Percentiles rank a stretch among this genome's conserved stretches.
phyloP scores from a whole-genome alignment of 2,329 filamentous ascomycete species.

The Alternaria alternata region DNA sequence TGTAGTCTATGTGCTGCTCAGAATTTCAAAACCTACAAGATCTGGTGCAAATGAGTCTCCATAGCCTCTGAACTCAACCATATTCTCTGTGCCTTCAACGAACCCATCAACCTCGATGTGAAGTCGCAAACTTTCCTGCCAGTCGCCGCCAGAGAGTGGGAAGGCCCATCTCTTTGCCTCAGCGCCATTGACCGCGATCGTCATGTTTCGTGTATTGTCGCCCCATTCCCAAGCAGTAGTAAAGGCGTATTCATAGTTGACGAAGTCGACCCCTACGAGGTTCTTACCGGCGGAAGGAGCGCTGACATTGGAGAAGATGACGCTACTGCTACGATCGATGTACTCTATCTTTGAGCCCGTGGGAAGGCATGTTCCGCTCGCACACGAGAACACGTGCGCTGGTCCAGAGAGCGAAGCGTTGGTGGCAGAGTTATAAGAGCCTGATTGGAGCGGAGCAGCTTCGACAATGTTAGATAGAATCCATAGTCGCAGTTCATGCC shows the following conservation, averaged over 20 bases:
- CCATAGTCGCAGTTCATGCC: constrained; percentile 44
- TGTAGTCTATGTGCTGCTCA: constrained; percentile 16
- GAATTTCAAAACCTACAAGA: constrained; percentile 42
- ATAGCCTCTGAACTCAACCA: constrained; percentile 29
- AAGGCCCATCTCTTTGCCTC: constrained; percentile 48
- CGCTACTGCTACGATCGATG: constrained; percentile 35
- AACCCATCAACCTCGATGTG: constrained; percentile 41
- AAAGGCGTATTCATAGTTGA: constrained; percentile 52
- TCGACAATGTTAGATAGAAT: constrained; percentile 45
- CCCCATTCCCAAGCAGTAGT: constrained; percentile 45
- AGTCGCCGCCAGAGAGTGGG: constrained; percentile 52
- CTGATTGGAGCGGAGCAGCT: constrained; percentile 17
- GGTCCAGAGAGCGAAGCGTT: constrained; percentile 43
- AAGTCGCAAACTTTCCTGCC: constrained; percentile 44
- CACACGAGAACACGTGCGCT: constrained; percentile 37
- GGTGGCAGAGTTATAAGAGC: constrained; percentile 43
- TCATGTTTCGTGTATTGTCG: constrained; percentile 49
- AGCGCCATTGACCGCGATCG: constrained; percentile 50
- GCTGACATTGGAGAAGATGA: constrained; percentile 41
- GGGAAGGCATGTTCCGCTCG: constrained; percentile 37
- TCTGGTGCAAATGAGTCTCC: constrained; percentile 34
- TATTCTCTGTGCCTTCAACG: constrained; percentile 30
- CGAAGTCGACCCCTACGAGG: constrained; percentile 50
- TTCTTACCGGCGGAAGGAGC: constrained; percentile 36
- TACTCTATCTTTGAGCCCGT: constrained; percentile 44